phyloP scores from a whole-genome alignment of 2,329 filamentous ascomycete species.

The Diaporthe sp. region DNA sequence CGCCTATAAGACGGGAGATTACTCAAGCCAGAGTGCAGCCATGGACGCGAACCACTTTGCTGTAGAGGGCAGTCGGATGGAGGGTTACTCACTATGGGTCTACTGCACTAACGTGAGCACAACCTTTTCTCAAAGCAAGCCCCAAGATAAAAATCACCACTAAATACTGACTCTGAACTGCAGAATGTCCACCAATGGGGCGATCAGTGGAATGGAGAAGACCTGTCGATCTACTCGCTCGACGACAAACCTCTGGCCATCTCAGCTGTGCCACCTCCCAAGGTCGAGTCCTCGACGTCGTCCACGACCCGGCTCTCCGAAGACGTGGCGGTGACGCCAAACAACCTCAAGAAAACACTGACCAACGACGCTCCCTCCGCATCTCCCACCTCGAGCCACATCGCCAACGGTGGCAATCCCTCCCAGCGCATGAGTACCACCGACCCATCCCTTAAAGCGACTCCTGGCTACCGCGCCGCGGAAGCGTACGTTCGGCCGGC shows the following conservation, averaged over 20 bases:
- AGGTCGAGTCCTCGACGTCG: constrained; percentile 51
- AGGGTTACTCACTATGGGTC: constrained; percentile 91
- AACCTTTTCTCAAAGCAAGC: not conserved
- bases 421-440: constrained; percentile 50
- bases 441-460: constrained; percentile 67
- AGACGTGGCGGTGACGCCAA: constrained; percentile 76
- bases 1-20: constrained; percentile 96
- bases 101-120: constrained; percentile 78
- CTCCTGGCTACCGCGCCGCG: constrained; percentile 86
- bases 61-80: constrained; percentile 84
- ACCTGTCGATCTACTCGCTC: constrained; percentile 88
- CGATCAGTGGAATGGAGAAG: constrained; percentile 98
- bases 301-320: constrained; percentile 50
- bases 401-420: constrained; percentile 46
- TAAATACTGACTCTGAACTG: constrained; percentile 41
- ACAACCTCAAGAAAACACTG: constrained; percentile 81
- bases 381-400: constrained; percentile 61
- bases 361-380: constrained; percentile 71
- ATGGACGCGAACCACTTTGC: constrained; percentile 98
- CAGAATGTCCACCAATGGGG: constrained; percentile 90
- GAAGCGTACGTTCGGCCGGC: constrained; percentile 93
- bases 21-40: constrained; percentile 90
- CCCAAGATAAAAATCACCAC: constrained; percentile 24
- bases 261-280: constrained; percentile 52
- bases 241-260: constrained; percentile 80